phyloP scores from a whole-genome alignment of 179 eudicot species.

The Patellifolia procumbens region DNA sequence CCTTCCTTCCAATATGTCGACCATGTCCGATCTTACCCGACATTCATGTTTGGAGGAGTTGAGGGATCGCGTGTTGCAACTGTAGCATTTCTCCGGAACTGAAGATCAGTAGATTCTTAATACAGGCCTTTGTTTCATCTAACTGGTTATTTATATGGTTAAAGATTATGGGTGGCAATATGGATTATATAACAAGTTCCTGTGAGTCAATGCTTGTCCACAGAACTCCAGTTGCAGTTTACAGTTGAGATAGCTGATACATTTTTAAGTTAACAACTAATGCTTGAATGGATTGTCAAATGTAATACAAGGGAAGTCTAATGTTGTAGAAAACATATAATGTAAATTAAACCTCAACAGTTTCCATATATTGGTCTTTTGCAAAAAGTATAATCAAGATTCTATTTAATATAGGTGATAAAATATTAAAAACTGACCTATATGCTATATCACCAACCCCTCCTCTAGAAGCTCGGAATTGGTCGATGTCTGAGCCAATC shows the following conservation, averaged over 20 bases:
- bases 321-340: slow-evolving; percentile 8
- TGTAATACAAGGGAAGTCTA: slow-evolving; percentile 12
- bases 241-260: slow-evolving; percentile 6
- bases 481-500: too few relatives aligned
- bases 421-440: not conserved
- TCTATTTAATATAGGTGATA: not conserved
- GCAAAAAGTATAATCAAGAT: not conserved
- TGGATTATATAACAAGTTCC: slow-evolving; percentile 24
- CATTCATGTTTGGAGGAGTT: slow-evolving; percentile 93
- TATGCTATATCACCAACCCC: too few relatives aligned
- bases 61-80: slow-evolving; percentile 90
- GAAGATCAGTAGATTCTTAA: slow-evolving; percentile 21
- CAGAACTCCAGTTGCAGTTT: slow-evolving; percentile 7
- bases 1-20: slow-evolving; percentile 67
- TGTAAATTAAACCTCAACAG: slow-evolving; percentile 18
- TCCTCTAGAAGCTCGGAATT: too few relatives aligned
- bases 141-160: slow-evolving; percentile 20
- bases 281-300: slow-evolving; percentile 12
- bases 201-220: slow-evolving; percentile 16
- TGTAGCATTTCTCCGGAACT: slow-evolving; percentile 76
- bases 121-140: slow-evolving; percentile 20
- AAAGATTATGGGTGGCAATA: slow-evolving; percentile 13
- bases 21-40: slow-evolving; percentile 83
- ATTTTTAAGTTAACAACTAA: slow-evolving; percentile 11
- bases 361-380: not conserved